Base-by-base conservation (phyloP, 2,329 filamentous ascomycete genomes). In the Cladosporium sp. region DNA sequence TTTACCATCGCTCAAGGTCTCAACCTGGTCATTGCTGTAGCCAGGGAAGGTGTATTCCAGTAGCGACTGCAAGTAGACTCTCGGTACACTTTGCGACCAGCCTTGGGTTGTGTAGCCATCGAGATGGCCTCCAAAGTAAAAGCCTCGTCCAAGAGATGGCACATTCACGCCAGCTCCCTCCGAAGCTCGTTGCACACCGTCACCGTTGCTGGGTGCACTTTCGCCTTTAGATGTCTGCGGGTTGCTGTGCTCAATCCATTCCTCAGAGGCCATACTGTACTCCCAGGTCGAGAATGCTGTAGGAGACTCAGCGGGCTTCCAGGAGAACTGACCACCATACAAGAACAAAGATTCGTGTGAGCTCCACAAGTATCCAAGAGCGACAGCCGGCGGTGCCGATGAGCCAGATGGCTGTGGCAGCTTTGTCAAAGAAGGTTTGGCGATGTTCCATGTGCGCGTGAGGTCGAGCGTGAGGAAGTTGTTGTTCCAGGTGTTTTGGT, bases 41-140 rank as follows among this genome's bases (percentile, higher is more conserved):
- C 89, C 88, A 0, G 90, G 90, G 69, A 91, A 90, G 0, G 90
- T 92, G 71, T 89, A 93, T 72, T 93, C 90, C 16, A 92, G 79
- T 32, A 93, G 79, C 54, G 88, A 91, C 77, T 89, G 91, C 51
- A 93, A 78, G 73, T 93, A 93, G 0, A 92, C 80, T 5, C 90
- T 82, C 0, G 81, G 77, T 25, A 86, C 81, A 62, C 86, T 83
- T 59, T 85, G 84, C n/a, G 87, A 88, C 91, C 91, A 93, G 14
- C 87, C 89, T 68, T 82, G 75, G 1, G 85, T 87, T 0, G 85
- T 88, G 66, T 85, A 84, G 28, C 80, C 82, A 74, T 93, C 90
- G 6, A 91, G 79, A 76, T 93, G 91, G 0, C 91, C 91, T 28
- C 90, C 91, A 76, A 93, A 93, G 75, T 92, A 93, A 82, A 88